Evolutionary conservation across 768 basidiomycete genomes (phyloP).

Genomic region (Leccinum arenicola): DNA sequence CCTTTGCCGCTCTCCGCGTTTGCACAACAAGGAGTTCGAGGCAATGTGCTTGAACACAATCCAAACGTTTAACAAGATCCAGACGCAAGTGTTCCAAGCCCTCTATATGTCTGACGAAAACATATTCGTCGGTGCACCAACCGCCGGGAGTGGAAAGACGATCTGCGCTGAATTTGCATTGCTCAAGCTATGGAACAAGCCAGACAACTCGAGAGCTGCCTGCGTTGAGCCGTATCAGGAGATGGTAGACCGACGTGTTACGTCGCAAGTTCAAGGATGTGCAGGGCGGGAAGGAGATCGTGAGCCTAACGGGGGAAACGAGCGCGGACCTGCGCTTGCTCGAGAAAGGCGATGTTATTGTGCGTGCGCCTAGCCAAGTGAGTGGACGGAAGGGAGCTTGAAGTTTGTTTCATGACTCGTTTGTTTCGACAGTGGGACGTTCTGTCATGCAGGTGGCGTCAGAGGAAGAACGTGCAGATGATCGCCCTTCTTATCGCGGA

Average conservation of each 20-base stretch:
- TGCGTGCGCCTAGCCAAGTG: slow-evolving; percentile 91
- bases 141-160: slow-evolving; percentile 96
- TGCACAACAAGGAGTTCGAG: slow-evolving; percentile 94
- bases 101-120: slow-evolving; percentile 96
- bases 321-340: slow-evolving; percentile 86
- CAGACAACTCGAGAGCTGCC: slow-evolving; percentile 77
- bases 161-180: slow-evolving; percentile 97
- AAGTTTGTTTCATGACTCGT: neutral
- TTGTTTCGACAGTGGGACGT: slow-evolving; percentile 77
- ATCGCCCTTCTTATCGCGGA: slow-evolving; percentile 93
- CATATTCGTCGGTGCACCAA: slow-evolving; percentile 94
- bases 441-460: slow-evolving; percentile 91
- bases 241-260: slow-evolving; percentile 89
- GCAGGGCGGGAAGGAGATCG: slow-evolving; percentile 92
- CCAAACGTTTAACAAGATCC: slow-evolving; percentile 95
- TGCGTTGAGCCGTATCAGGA: slow-evolving; percentile 98
- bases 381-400: slow-evolving; percentile 20
- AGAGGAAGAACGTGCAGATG: slow-evolving; percentile 93
- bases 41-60: slow-evolving; percentile 78
- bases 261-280: slow-evolving; percentile 72
- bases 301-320: slow-evolving; percentile 91
- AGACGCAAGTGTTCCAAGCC: slow-evolving; percentile 98
- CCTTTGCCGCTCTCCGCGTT: slow-evolving; percentile 85
- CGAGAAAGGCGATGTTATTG: slow-evolving; percentile 88
- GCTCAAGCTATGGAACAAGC: slow-evolving; percentile 90